These are phyloP conservation scores for Garcia nutans DNA, from an alignment of 345 rosid genomes.

Conservation along the genomic window DNA sequence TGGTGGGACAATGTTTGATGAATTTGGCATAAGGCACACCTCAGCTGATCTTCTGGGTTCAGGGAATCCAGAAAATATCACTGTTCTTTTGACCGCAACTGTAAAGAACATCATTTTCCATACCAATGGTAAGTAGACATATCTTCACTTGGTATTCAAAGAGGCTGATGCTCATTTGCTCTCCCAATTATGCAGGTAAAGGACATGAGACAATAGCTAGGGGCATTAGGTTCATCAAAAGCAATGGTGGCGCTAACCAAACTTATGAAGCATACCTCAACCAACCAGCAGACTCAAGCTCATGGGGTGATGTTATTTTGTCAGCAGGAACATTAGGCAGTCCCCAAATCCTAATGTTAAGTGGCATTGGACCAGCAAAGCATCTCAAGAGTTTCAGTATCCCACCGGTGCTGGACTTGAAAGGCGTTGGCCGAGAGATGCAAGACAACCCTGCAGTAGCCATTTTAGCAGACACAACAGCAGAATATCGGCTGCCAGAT, in stretches of 20 bases:
- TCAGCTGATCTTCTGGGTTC: conserved; percentile 67
- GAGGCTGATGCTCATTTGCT: neutral
- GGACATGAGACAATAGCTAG: conserved; percentile 37
- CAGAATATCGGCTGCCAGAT: conserved; percentile 49
- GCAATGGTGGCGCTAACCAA: conserved; percentile 43
- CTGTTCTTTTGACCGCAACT: conserved; percentile 60
- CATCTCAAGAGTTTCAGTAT: conserved; percentile 50
- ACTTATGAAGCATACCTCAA: conserved; percentile 53
- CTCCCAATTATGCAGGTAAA: conserved; percentile 30
- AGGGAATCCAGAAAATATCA: conserved; percentile 45
- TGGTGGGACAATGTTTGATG: conserved; percentile 64
- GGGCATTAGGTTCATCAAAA: conserved; percentile 59
- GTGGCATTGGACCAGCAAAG: conserved; percentile 61
- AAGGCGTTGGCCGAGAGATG: conserved; percentile 53
- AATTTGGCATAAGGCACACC: conserved; percentile 54
- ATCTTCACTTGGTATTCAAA: neutral
- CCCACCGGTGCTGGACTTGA: conserved; percentile 36
- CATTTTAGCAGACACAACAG: conserved; percentile 38
- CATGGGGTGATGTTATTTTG: conserved; percentile 58
- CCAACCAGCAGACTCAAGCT: conserved; percentile 28
- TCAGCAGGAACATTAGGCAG: conserved; percentile 77
- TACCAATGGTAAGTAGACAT: conserved; percentile 27
- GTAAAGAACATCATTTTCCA: conserved; percentile 51
- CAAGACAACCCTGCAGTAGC: conserved; percentile 62
- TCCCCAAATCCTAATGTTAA: conserved; percentile 64